Evolutionary conservation across 2,329 filamentous ascomycete species (phyloP).

Genomic region (Neofusicoccum kwambonambiense): DNA sequence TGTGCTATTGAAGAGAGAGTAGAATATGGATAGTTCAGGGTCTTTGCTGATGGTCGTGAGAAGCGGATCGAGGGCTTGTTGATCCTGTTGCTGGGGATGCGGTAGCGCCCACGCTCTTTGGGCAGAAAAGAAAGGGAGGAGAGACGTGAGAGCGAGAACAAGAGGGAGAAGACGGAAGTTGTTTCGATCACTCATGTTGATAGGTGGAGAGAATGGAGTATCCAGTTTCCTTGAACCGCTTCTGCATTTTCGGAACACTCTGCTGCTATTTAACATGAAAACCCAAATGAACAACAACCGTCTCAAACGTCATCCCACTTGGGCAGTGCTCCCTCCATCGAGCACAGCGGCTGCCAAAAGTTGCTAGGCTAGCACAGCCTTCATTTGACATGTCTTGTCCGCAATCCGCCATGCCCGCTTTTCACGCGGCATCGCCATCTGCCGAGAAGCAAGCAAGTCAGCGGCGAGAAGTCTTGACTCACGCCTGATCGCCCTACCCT

Average conservation of each 20-base stretch:
- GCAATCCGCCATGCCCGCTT: no score
- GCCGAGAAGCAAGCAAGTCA: neutral
- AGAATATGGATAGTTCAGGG: neutral
- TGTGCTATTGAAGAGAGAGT: neutral
- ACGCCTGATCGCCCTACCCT: neutral
- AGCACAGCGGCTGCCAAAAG: neutral
- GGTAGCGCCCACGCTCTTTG: neutral
- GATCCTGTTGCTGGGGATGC: neutral
- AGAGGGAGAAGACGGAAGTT: no score
- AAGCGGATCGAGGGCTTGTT: neutral
- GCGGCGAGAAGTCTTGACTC: neutral
- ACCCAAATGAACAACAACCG: neutral
- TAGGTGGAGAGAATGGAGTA: neutral
- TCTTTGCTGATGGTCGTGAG: conserved; percentile 1
- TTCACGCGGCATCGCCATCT: neutral
- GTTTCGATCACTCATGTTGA: neutral
- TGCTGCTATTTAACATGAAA: neutral
- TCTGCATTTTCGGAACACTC: neutral
- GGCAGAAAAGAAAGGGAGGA: neutral
- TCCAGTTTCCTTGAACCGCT: neutral
- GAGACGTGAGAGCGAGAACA: neutral
- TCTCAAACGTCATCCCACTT: neutral
- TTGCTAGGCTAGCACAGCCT: neutral
- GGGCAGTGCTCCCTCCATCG: neutral
- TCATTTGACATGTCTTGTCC: no score